Base-by-base conservation (phyloP, 73 alveolate genomes). In the Stentor roeselii region DNA sequence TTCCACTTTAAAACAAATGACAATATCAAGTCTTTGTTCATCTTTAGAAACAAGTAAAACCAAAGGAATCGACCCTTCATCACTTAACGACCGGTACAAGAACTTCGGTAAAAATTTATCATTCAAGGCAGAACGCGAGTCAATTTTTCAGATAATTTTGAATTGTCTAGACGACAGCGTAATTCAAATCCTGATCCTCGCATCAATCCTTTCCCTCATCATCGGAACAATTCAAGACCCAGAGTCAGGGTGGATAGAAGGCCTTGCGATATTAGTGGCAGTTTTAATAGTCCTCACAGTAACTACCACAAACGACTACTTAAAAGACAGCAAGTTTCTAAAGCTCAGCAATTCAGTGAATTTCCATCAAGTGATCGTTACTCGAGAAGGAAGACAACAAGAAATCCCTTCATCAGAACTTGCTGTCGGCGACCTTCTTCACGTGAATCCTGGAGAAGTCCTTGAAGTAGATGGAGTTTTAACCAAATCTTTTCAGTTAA, bases 141-240 rank as follows among this genome's bases (percentile, higher is more conserved):
- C 21, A 50, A 11, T 21, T 21, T 50, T 50, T 50, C 30, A 6
- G 30, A n/a, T n/a, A n/a, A n/a, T n/a, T n/a, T n/a, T n/a, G n/a
- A n/a, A n/a, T n/a, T n/a, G n/a, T n/a, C 95, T 96, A 50, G 98
- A 95, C 86, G 99, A 96, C 85, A 91, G 90, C 80, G 95, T 95
- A 39, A 85, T 96, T 59, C 86, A 98, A 92, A 92, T 95, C 67
- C 86, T 97, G 59, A 85, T 95, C 36, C 78, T 90, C n/a, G 99
- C 99, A 32, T 96, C 99, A 35, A 88, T 93, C 35, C 98, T 97
- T 0, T 95, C 98, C 3, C 86, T 97, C 40, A 88, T 89, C n/a
- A 94, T 97, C 39, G 99, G 99, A 3, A 91, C 93, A 39, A 89
- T 94, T 86, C 90, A 96, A 83, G 98, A 95, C 38, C 75, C 92